Percentiles rank a stretch among this genome's conserved stretches.
Conservation (phyloP, 1,139 yeast species). For the Diutina catenulata region DNA sequence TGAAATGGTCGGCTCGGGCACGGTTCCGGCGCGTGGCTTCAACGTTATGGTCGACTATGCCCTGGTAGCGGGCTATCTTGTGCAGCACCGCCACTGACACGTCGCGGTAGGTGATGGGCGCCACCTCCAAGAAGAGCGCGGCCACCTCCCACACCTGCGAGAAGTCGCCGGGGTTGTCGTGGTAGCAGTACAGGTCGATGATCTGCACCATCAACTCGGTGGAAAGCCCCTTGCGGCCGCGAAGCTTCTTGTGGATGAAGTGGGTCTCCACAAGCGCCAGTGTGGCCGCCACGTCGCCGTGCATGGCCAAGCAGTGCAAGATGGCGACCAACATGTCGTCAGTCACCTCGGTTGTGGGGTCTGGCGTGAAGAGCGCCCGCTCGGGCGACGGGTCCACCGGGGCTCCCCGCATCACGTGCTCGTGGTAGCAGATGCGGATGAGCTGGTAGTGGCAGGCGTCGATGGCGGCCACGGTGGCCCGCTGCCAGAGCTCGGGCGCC, state of each 20-base stretch:
- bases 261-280: constrained; percentile 26
- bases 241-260: constrained; percentile 20
- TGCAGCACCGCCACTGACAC: not conserved
- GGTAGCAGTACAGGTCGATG: constrained; percentile 27
- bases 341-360: constrained; percentile 6
- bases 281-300: constrained; percentile 29
- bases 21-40: no score
- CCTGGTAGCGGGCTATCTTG: not conserved
- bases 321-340: constrained; percentile 13
- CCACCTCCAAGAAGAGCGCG: not conserved
- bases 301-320: constrained; percentile 20
- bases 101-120: not conserved
- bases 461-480: no score
- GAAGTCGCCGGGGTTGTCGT: constrained; percentile 6
- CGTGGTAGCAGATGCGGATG: no score
- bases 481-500: no score
- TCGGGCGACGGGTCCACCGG: no score
- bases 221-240: constrained; percentile 23
- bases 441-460: no score
- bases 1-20: no score
- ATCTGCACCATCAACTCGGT: constrained; percentile 23
- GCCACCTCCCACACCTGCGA: not conserved
- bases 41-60: not conserved
- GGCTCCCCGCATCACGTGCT: no score
- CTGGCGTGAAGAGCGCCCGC: no score